Evolutionary conservation across 768 basidiomycete genomes (phyloP).

Genomic region (Antrodiella citrinella): DNA sequence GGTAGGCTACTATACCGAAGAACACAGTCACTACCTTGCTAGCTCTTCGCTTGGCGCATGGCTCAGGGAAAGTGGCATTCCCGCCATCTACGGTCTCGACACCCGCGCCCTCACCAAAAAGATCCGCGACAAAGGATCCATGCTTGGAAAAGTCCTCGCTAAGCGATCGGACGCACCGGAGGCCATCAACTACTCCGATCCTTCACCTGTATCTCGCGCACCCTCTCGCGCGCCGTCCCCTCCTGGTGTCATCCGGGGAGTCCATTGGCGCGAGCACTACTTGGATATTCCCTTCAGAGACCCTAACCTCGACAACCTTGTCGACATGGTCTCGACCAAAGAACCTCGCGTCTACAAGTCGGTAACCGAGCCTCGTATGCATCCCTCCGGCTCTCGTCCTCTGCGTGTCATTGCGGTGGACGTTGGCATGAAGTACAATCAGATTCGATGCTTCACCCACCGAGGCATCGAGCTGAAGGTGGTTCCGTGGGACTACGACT

Average conservation of each 20-base stretch:
- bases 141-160: slow-evolving; percentile 80
- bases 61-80: slow-evolving; percentile 92
- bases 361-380: slow-evolving; percentile 43
- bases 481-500: slow-evolving; percentile 96
- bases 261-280: slow-evolving; percentile 76
- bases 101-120: slow-evolving; percentile 95
- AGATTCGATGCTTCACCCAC: slow-evolving; percentile 90
- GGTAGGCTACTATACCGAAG: slow-evolving; percentile 88
- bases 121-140: slow-evolving; percentile 89
- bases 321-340: slow-evolving; percentile 77
- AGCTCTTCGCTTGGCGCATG: slow-evolving; percentile 80
- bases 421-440: slow-evolving; percentile 99
- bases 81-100: slow-evolving; percentile 93
- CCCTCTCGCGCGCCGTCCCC: slow-evolving; percentile 47
- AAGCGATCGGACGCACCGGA: slow-evolving; percentile 39
- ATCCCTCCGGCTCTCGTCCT: slow-evolving; percentile 65
- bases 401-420: slow-evolving; percentile 87
- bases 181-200: not conserved
- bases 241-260: slow-evolving; percentile 30
- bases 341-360: slow-evolving; percentile 65
- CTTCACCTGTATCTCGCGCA: not conserved
- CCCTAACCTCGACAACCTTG: slow-evolving; percentile 85
- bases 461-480: slow-evolving; percentile 96
- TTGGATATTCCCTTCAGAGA: slow-evolving; percentile 77
- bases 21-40: slow-evolving; percentile 93